phyloP scores from a whole-genome alignment of 208 protist genomes.

The Crithidia bombi region DNA sequence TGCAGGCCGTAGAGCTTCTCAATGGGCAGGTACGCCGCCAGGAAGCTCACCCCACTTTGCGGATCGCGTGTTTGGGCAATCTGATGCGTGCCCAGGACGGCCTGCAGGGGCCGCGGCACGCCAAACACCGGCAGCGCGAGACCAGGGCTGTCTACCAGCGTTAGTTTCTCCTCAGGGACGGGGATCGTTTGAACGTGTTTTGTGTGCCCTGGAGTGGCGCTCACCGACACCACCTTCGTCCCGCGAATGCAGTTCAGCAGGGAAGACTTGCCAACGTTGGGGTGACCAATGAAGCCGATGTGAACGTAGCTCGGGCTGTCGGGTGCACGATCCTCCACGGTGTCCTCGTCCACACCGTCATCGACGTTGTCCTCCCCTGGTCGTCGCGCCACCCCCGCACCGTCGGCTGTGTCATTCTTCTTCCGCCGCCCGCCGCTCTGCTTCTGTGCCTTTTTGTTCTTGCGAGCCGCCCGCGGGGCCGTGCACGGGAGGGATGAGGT shows the following conservation, averaged over 20 bases:
- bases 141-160: constrained; percentile 96
- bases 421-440: constrained; percentile 1
- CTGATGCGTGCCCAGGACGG: constrained; percentile 95
- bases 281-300: constrained; percentile 91
- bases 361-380: constrained; percentile 4
- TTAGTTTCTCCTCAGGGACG: constrained; percentile 79
- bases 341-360: constrained; percentile 14
- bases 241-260: constrained; percentile 96
- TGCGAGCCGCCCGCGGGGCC: constrained; percentile 12
- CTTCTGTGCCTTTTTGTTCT: constrained; percentile 28
- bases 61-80: constrained; percentile 97
- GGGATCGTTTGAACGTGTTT: constrained; percentile 97
- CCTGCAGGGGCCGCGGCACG: constrained; percentile 86
- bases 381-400: background rate
- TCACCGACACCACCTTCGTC: constrained; percentile 95
- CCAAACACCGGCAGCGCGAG: constrained; percentile 91
- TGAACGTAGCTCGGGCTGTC: constrained; percentile 48
- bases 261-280: constrained; percentile 96
- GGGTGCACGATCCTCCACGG: constrained; percentile 22
- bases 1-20: constrained; percentile 91
- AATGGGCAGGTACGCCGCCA: constrained; percentile 91
- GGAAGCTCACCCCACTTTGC: constrained; percentile 90
- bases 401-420: background rate
- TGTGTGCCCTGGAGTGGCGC: constrained; percentile 95
- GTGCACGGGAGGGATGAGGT: constrained; percentile 22